Conservation (phyloP, 1,284 basidiomycete genomes). For the Austroboletus rostrupii region DNA sequence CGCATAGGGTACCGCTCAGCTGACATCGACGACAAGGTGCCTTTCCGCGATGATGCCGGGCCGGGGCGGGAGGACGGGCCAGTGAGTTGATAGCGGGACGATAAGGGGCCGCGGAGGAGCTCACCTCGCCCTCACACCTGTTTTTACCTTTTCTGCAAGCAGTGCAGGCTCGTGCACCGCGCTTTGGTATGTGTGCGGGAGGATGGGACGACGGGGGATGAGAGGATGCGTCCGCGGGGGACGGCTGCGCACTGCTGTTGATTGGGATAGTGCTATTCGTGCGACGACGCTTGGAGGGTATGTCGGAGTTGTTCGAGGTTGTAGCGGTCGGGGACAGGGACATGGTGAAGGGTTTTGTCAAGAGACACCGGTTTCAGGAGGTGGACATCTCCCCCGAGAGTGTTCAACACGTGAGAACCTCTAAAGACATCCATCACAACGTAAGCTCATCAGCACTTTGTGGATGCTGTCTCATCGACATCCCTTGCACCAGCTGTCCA, state of each 20-base stretch:
- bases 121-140: conserved; percentile 85
- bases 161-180: conserved; percentile 76
- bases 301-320: conserved; percentile 29
- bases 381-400: conserved; percentile 11
- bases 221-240: conserved; percentile 18
- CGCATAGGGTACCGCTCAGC: conserved; percentile 75
- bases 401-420: conserved; percentile 17
- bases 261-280: conserved; percentile 26
- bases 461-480: no score
- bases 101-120: conserved; percentile 27
- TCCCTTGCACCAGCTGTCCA: neutral
- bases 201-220: conserved; percentile 18
- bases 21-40: conserved; percentile 88
- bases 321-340: conserved; percentile 34
- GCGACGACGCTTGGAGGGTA: conserved; percentile 34
- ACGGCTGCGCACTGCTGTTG: conserved; percentile 17
- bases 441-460: conserved; percentile 5
- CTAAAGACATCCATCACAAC: neutral
- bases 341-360: conserved; percentile 24
- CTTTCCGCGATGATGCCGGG: conserved; percentile 53
- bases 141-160: conserved; percentile 89
- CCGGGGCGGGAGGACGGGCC: conserved; percentile 61
- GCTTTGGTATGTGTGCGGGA: conserved; percentile 65
- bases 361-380: conserved; percentile 16
- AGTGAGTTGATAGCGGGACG: conserved; percentile 38